Base-by-base conservation (phyloP, 1,284 basidiomycete genomes). In the Ceratobasidium sp. region DNA sequence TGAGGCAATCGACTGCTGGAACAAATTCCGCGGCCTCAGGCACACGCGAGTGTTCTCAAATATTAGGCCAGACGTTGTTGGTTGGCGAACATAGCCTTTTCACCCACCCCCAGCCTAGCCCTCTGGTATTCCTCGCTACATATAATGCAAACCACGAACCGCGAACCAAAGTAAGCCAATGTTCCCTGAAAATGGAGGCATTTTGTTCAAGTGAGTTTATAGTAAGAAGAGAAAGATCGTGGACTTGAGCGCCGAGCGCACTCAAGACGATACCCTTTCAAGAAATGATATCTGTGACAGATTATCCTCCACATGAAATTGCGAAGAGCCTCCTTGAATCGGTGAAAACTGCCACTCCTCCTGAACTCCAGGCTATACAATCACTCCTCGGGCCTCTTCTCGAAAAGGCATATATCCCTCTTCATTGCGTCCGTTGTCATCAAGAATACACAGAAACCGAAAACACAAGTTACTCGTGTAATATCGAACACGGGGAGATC, bases 341-440 rank as follows among this genome's bases (percentile, higher is more conserved):
- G 5, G 6, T 58, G 4, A 6, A 58, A 23, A 58, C 32, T 12
- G 55, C 55, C 55, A 58, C 30, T 32, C 32, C 55, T n/a, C 16
- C 30, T 18, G 32, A 58, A 18, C 32, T 36, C 21, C 55, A 14
- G 16, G 16, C 21, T 12, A 36, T 58, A 21, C 30, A 36, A 16
- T 58, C 55, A 3, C 55, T 58, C 4, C 55, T 58, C n/a, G 32
- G 30, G 2, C 32, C 55, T 23, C 34, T 58, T 16, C 34, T 58
- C n/a, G 16, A 36, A 10, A 58, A 30, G 10, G 0, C 8, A 36
- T 3, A 3, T 10, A 18, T 36, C 16, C 55, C 55, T 18, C 55
- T 58, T n/a, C 55, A 58, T 34, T 58, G 55, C 16, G 30, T 36
- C 1, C 55, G 55, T 23, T 58, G 55, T n/a, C 55, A 58, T 6